Evolutionary conservation across 2,329 filamentous ascomycete species (phyloP).

Genomic region (Botrytis hyacinthi): DNA sequence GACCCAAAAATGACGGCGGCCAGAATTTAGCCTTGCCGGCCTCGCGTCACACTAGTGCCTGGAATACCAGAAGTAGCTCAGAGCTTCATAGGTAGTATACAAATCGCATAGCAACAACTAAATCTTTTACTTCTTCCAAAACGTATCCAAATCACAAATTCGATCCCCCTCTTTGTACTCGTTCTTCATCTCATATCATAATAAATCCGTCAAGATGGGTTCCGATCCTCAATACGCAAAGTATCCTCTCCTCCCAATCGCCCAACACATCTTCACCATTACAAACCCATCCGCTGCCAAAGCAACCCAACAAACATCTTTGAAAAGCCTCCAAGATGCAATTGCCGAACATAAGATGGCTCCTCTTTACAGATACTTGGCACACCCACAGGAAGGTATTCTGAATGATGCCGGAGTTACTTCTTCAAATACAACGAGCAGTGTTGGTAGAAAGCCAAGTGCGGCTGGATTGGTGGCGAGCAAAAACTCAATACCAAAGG

Average conservation of each 20-base stretch:
- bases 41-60: conserved; percentile 37
- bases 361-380: conserved; percentile 79
- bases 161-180: background rate
- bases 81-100: conserved; percentile 29
- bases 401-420: conserved; percentile 52
- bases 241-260: conserved; percentile 76
- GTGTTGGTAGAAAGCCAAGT: conserved; percentile 65
- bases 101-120: conserved; percentile 21
- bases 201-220: conserved; percentile 53
- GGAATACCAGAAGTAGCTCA: conserved; percentile 19
- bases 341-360: conserved; percentile 85
- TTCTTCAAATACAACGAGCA: conserved; percentile 45
- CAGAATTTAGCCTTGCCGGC: conserved; percentile 21
- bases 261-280: conserved; percentile 83
- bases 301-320: conserved; percentile 64
- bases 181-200: background rate
- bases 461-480: conserved; percentile 73
- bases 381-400: conserved; percentile 68
- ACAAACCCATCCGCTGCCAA: conserved; percentile 73
- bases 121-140: conserved; percentile 10
- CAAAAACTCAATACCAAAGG: conserved; percentile 60
- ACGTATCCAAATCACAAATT: background rate
- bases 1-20: conserved; percentile 6
- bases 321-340: conserved; percentile 76
- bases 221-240: conserved; percentile 83